Conservation (phyloP, 2,329 filamentous ascomycete species). For the Colletotrichum cereale region DNA sequence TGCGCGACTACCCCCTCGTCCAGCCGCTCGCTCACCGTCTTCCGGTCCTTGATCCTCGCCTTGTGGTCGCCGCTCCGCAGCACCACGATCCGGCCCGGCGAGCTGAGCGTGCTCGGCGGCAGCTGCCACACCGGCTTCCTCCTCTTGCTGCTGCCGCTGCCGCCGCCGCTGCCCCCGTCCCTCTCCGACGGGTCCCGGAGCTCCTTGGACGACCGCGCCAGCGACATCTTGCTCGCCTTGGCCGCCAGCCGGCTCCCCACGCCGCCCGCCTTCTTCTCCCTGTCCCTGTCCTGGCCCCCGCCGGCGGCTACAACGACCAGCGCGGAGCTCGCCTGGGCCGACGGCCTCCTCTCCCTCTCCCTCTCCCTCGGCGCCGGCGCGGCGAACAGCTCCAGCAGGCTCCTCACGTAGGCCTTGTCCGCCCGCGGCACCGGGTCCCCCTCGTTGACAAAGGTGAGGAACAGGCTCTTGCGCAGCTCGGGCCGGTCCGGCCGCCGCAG, state of each 20-base stretch:
- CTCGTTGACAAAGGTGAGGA: constrained; percentile 86
- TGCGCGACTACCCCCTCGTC: constrained; percentile 76
- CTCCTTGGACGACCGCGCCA: constrained; percentile 39
- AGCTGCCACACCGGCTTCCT: constrained; percentile 68
- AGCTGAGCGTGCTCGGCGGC: constrained; percentile 74
- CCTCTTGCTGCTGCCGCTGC: constrained; percentile 39
- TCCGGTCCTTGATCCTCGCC: constrained; percentile 55
- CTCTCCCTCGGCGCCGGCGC: constrained; percentile 63
- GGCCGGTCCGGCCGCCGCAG: constrained; percentile 68
- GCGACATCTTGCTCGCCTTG: constrained; percentile 16
- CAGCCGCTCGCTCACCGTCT: constrained; percentile 63
- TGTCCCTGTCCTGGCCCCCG: constrained; percentile 29
- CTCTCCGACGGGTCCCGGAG: constrained; percentile 42
- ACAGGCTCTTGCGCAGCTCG: constrained; percentile 74
- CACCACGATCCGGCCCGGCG: constrained; percentile 77
- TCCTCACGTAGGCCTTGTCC: constrained; percentile 81
- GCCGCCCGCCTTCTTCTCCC: constrained; percentile 31
- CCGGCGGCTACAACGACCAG: neutral
- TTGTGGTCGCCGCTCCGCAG: constrained; percentile 65
- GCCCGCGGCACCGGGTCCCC: constrained; percentile 85
- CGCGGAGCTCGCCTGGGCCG: constrained; percentile 12
- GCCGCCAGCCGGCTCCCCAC: constrained; percentile 16
- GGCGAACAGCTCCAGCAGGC: constrained; percentile 78
- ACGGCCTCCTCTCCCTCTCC: constrained; percentile 14
- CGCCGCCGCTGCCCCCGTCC: constrained; percentile 36